Percentiles rank a stretch among this genome's conserved stretches.
phyloP scores from a whole-genome alignment of 352 stramenopile species.

The Phytophthora hybrid region DNA sequence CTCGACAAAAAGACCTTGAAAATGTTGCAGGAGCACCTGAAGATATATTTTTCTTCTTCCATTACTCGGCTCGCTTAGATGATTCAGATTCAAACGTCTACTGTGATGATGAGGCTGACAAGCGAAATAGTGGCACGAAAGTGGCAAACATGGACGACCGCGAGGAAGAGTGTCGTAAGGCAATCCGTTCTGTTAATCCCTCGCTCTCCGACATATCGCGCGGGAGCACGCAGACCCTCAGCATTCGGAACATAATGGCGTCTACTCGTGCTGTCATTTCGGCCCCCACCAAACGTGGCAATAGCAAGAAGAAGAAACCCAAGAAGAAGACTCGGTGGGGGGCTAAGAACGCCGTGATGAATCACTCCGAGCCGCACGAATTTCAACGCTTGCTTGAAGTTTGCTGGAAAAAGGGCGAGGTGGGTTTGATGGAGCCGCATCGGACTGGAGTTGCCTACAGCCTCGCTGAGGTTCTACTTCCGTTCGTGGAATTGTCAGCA shows the following conservation, averaged over 20 bases:
- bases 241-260: slow-evolving; percentile 29
- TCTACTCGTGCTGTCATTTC: slow-evolving; percentile 18
- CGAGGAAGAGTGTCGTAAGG: slow-evolving; percentile 23
- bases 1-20: neutral
- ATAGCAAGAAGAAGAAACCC: slow-evolving; percentile 19
- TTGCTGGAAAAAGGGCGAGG: neutral
- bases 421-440: slow-evolving; percentile 29
- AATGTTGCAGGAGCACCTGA: neutral
- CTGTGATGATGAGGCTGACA: slow-evolving; percentile 4
- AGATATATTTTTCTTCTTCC: slow-evolving; percentile 50
- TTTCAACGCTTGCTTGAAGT: slow-evolving; percentile 50
- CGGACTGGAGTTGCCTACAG: slow-evolving; percentile 4
- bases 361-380: slow-evolving; percentile 39
- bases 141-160: neutral
- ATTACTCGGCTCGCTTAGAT: slow-evolving; percentile 38
- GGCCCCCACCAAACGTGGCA: neutral
- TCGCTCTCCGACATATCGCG: slow-evolving; percentile 19
- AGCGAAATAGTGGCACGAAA: neutral
- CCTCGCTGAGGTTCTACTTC: slow-evolving; percentile 23
- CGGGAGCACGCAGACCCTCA: slow-evolving; percentile 5
- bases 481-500: slow-evolving; percentile 25
- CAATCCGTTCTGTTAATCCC: slow-evolving; percentile 17
- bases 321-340: slow-evolving; percentile 27
- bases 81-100: neutral
- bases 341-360: slow-evolving; percentile 52